Base-by-base conservation (phyloP, 768 basidiomycete genomes). In the Russula virescens region DNA sequence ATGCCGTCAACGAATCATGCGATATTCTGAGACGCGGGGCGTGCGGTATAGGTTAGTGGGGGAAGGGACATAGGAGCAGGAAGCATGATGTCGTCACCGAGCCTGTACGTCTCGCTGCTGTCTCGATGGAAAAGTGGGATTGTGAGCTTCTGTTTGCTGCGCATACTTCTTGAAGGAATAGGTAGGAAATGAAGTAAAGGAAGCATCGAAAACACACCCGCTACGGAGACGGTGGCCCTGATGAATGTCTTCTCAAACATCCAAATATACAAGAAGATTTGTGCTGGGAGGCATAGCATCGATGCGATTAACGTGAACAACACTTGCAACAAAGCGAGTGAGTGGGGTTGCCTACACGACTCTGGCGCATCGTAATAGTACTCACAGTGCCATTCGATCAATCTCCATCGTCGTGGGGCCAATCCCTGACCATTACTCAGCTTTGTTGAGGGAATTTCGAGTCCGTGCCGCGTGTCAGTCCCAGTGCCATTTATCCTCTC, bases 241-340 rank as follows among this genome's bases (percentile, higher is more conserved):
- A 62, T 49, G 19, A 3, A 18, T 8, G 1, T 11, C 40, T 16
- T 25, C 53, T 65, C 64, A 25, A 62, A 49, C 34, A 53, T 45
- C 64, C 64, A 65, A 43, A 65, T 50, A 40, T 62, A 65, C 55
- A 65, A 31, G 26, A 65, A 9, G 45, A 65, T 57, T 43, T 65
- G 61, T 4, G 55, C 35, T 2, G 49, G 40, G 38, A 65, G 60
- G 23, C 54, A 65, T 35, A 65, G 46, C 42, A 65, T 45, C 7
- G 64, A 62, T 10, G 52, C 38, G 26, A 62, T 21, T 5, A 65
- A 25, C 25, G 61, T 65, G 23, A 58, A 58, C 11, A 62, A 18
- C 61, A 55, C 64, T 65, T 35, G n/a, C 16, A 8, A 23, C 18
- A 0, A 10, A 40, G 25, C 10, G 9, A 50, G 38, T 63, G 3